Evolutionary conservation across 2,329 filamentous ascomycete species (phyloP).

Genomic region (Pseudofabraea citricarpa): DNA sequence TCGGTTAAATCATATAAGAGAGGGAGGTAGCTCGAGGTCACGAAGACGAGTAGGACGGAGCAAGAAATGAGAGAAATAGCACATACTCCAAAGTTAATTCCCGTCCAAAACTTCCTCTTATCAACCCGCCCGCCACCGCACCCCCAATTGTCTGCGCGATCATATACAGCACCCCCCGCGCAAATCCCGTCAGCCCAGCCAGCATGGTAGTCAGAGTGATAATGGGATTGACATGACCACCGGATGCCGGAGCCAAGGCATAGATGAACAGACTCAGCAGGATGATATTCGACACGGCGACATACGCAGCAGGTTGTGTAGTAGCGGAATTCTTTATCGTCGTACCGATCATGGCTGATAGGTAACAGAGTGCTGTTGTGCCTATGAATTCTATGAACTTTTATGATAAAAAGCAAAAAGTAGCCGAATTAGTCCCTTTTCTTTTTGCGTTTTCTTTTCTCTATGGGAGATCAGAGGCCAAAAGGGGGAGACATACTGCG

Average conservation of each 20-base stretch:
- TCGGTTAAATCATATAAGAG: too few species aligned
- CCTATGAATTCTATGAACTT: slow-evolving; percentile 29
- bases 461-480: not conserved
- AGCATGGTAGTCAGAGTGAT: slow-evolving; percentile 51
- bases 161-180: slow-evolving; percentile 44
- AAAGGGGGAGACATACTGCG: slow-evolving; percentile 6
- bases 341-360: slow-evolving; percentile 27
- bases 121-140: slow-evolving; percentile 33
- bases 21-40: too few species aligned
- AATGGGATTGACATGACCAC: slow-evolving; percentile 49
- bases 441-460: not conserved
- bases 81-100: slow-evolving; percentile 26
- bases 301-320: slow-evolving; percentile 24
- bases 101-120: slow-evolving; percentile 30
- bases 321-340: slow-evolving; percentile 26
- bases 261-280: slow-evolving; percentile 44
- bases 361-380: slow-evolving; percentile 24
- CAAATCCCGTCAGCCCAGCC: slow-evolving; percentile 42
- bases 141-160: slow-evolving; percentile 41
- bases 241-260: slow-evolving; percentile 41
- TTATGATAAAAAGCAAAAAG: not conserved
- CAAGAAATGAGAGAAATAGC: too few species aligned
- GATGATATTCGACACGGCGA: slow-evolving; percentile 27
- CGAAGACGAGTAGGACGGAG: too few species aligned
- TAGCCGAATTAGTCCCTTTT: not conserved